Conservation (phyloP, 352 stramenopile species). For the Phytophthora macrochlamydospora region DNA sequence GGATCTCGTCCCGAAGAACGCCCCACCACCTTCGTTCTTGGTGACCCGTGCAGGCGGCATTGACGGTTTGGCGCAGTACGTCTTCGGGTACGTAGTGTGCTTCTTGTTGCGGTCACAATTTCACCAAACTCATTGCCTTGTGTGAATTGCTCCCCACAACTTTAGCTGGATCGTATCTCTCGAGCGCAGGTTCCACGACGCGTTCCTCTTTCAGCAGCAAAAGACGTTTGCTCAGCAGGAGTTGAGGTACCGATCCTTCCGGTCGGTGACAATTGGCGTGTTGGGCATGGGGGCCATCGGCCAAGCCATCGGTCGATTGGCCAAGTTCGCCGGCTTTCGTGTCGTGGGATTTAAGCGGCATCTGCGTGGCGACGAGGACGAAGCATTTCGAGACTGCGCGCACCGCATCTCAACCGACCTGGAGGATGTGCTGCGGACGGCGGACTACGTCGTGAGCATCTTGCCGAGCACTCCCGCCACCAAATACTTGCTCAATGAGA, state of each 20-base stretch:
- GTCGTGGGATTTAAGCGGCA: conserved; percentile 75
- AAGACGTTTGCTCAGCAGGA: conserved; percentile 40
- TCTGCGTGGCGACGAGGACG: conserved; percentile 26
- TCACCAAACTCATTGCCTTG: neutral
- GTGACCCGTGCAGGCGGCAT: conserved; percentile 66
- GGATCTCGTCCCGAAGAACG: conserved; percentile 19
- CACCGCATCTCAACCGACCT: conserved; percentile 56
- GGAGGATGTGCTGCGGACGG: conserved; percentile 39
- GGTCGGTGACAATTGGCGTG: conserved; percentile 53
- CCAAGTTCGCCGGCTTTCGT: conserved; percentile 58
- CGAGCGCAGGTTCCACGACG: conserved; percentile 68
- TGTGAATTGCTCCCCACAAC: neutral
- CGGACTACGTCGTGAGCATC: conserved; percentile 87
- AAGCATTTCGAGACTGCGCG: conserved; percentile 21
- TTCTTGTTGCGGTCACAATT: neutral
- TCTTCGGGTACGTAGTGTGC: conserved; percentile 45
- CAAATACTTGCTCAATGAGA: conserved; percentile 60
- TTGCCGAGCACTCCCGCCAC: conserved; percentile 81
- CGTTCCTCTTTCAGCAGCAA: conserved; percentile 40
- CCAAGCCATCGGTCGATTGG: conserved; percentile 55
- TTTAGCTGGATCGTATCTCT: conserved; percentile 61
- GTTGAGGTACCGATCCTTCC: conserved; percentile 58
- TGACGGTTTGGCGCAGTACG: conserved; percentile 72
- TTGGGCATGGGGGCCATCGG: conserved; percentile 66
- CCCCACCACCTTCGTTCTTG: conserved; percentile 31